phyloP scores from a whole-genome alignment of 2,329 filamentous ascomycete species.

The Leptographium galeiforme region DNA sequence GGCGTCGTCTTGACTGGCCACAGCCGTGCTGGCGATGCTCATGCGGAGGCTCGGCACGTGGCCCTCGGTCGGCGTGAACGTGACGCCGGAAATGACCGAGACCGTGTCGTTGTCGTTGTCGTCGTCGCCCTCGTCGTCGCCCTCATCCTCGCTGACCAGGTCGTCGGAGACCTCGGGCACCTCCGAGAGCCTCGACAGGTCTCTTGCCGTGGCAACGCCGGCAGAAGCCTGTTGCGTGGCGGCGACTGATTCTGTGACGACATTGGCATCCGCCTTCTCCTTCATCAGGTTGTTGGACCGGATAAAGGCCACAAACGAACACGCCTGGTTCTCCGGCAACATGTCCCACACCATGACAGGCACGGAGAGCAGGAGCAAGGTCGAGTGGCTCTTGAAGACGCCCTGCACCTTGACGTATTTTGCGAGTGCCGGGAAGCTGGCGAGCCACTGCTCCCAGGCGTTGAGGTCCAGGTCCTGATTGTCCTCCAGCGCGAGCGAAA shows the following conservation, averaged over 20 bases:
- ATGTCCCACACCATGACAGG: constrained; percentile 48
- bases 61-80: constrained; percentile 14
- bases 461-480: constrained; percentile 43
- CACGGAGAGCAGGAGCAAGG: constrained; percentile 41
- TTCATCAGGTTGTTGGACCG: constrained; percentile 40
- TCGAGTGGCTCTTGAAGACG: constrained; percentile 48
- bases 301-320: constrained; percentile 45
- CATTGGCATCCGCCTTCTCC: constrained; percentile 13
- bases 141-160: constrained; percentile 5
- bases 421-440: constrained; percentile 40
- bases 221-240: neutral
- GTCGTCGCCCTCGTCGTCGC: neutral
- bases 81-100: constrained; percentile 18
- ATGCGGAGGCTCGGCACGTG: constrained; percentile 9
- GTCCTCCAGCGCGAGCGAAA: constrained; percentile 44
- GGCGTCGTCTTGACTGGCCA: constrained; percentile 4
- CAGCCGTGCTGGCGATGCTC: constrained; percentile 11
- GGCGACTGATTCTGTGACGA: constrained; percentile 1
- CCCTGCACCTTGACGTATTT: constrained; percentile 49
- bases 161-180: neutral
- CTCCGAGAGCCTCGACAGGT: neutral
- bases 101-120: constrained; percentile 6
- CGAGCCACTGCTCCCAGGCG: constrained; percentile 45
- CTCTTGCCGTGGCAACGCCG: neutral
- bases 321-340: constrained; percentile 42